Evolutionary conservation across 345 rosid species (phyloP).

Genomic region (rapeseed (Brassica napus)): Da-Ae NC_063447.1:43861001-43861500

Average conservation of each 20-base stretch:
- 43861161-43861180: not conserved
- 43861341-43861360: too few relatives aligned
- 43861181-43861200: too few relatives aligned
- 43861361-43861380: not conserved
- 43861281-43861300: too few relatives aligned
- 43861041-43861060: constrained; percentile 11
- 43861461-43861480: too few relatives aligned
- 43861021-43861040: constrained; percentile 31
- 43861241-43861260: not conserved
- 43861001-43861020: constrained; percentile 26
- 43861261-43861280: too few relatives aligned
- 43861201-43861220: too few relatives aligned
- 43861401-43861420: not conserved
- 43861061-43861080: not conserved
- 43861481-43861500: too few relatives aligned
- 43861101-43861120: not conserved
- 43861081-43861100: not conserved
- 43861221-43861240: not conserved
- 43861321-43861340: too few relatives aligned
- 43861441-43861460: not conserved
- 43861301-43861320: too few relatives aligned
- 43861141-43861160: not conserved
- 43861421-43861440: not conserved
- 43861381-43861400: not conserved
- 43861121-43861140: not conserved